Base-by-base conservation (phyloP, 2,329 filamentous ascomycete species). In the Microdochium bolleyi region DNA sequence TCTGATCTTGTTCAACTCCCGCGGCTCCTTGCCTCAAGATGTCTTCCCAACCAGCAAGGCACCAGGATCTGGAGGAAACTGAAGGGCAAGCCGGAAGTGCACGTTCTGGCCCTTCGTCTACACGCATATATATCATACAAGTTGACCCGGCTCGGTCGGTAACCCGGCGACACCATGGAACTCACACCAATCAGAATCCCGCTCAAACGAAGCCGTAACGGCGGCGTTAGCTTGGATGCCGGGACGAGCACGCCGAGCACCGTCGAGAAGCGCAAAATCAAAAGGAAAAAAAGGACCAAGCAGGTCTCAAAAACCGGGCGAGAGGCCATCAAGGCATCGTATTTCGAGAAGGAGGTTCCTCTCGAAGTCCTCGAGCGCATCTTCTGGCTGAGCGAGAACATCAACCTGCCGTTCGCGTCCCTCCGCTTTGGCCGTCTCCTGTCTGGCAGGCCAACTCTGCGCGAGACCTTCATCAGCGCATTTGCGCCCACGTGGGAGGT, bases 281-380 rank as follows among this genome's bases (percentile, higher is more conserved):
- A 14, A 16, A 62, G 61, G 48, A 56, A 37, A 50, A 46, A 19
- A 78, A 78, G 75, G 64, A 69, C 46, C 69, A 78, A 51, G 80
- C 77, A 7, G 77, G 74, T 2, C 64, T 82, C 55, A 73, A 63
- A 48, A 64, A 78, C 52, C 70, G 72, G 48, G 74, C 77, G 53
- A 80, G 78, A 60, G 11, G 11, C 14, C 24, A 16, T 41, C 14
- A 61, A 58, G 24, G 59, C 53, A 9, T 61, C 65, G 2, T 56
- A 61, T 24, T 49, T 68, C 2, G 60, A 73, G 46, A 65, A 63
- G 55, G 57, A 62, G 13, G 64, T 83, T 9, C 80, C 80, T 0
- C 61, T 73, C 7, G 80, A 83, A 61, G 67, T 83, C 24, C 69
- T 83, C 13, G 77, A 82, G 60, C 67, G 56, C 30, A 79, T 83